Percentiles rank a stretch among this genome's conserved stretches.
Evolutionary conservation across 345 rosid species (phyloP).

Genomic region (Arabidopsis thaliana): DNA sequence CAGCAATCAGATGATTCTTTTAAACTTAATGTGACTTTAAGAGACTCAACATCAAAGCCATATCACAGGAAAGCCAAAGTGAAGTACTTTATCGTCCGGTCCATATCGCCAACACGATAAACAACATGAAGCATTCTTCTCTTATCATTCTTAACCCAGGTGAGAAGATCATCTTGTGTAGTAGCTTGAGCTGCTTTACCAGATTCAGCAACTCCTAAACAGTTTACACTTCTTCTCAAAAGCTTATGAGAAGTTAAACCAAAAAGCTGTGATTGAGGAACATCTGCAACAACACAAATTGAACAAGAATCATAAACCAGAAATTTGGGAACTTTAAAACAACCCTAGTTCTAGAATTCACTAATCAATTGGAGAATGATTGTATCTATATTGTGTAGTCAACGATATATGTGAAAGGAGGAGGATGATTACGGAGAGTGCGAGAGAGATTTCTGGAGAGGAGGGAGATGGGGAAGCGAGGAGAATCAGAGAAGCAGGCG

Average conservation of each 20-base stretch:
- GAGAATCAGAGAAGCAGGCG: constrained; percentile 56
- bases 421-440: constrained; percentile 48
- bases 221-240: constrained; percentile 54
- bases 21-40: neutral
- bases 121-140: constrained; percentile 96
- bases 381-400: neutral
- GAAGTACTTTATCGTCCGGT: constrained; percentile 82
- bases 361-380: neutral
- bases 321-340: neutral
- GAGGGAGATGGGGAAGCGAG: constrained; percentile 48
- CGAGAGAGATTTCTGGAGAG: constrained; percentile 51
- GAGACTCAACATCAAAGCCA: neutral
- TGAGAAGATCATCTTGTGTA: constrained; percentile 63
- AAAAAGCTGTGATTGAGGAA: constrained; percentile 57
- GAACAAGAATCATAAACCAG: neutral
- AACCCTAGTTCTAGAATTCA: constrained; percentile 31
- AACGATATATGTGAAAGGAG: neutral
- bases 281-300: constrained; percentile 50
- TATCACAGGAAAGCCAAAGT: neutral
- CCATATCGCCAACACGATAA: constrained; percentile 97
- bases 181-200: constrained; percentile 68
- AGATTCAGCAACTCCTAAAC: constrained; percentile 53
- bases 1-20: constrained; percentile 26
- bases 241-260: constrained; percentile 55
- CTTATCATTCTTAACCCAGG: constrained; percentile 74